Evolutionary conservation across 2,329 filamentous ascomycete genomes (phyloP), one percentile per base, ranked within the genome.

Genomic region (Phoma sp.): DNA sequence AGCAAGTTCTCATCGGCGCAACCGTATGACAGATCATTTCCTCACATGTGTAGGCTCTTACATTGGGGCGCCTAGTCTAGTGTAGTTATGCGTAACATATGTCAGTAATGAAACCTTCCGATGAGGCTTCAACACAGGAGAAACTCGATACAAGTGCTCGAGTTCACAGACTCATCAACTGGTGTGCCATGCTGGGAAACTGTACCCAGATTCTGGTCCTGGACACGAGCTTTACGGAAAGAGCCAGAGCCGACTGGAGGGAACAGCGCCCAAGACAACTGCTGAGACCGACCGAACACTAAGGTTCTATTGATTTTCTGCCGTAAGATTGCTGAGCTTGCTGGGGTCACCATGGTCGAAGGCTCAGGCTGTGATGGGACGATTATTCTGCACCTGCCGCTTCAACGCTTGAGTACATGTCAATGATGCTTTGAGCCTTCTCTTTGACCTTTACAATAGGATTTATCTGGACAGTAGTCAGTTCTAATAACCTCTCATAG

Each of bases 161-260:
- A n/a, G 11, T 18, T 11, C 21, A 18, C 5, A 2, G 15, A 7
- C n/a, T 11, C 21, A 18, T 4, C 2, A 11, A 7, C 10, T 7
- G 23, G 5, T 18, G 39, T 42, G 26, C 10, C 5, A 12, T 42
- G 15, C 15, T 7, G 17, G 15, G 11, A 5, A 20, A 42, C 9
- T 30, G 5, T 23, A 6, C 14, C 18, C 10, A 47, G 5, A 6
- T 11, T 7, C n/a, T 20, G 14, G 26, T 14, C 28, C 23, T 25
- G 36, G 29, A 34, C 12, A 6, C 17, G 26, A 28, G 7, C 5
- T 29, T 30, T n/a, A 14, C 18, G 14, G 20, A 21, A 3, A n/a
- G 14, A 52, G 34, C 48, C 21, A n/a, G 14, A 52, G 34, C 48
- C 21, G 48, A 52, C 34, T 45, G 33, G 33, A n/a, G 33, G 32